These are phyloP conservation scores for Punica granatum DNA, from an alignment of 345 rosid species.

Conservation along the genomic window DNA sequence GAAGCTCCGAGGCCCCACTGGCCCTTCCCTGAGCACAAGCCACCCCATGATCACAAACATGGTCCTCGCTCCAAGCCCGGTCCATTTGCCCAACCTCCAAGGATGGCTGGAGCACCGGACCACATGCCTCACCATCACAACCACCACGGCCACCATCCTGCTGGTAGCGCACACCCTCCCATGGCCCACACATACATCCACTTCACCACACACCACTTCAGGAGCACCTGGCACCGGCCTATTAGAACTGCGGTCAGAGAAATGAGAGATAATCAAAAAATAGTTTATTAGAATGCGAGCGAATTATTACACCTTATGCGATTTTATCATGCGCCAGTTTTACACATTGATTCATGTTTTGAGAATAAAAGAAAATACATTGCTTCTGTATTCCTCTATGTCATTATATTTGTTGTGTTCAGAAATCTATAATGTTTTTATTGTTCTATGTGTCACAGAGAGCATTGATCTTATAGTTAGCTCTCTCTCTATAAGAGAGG, in stretches of 20 bases:
- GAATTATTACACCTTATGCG: neutral
- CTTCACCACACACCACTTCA: neutral
- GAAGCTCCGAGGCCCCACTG: slow-evolving; percentile 1
- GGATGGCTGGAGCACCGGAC: slow-evolving; percentile 3
- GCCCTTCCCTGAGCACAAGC: neutral
- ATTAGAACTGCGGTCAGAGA: neutral
- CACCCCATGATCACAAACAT: neutral
- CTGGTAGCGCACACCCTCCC: slow-evolving; percentile 5
- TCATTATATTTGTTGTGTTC: too few species aligned
- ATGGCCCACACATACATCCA: slow-evolving; percentile 3
- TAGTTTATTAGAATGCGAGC: neutral
- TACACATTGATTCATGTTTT: too few species aligned
- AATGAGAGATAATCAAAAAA: neutral
- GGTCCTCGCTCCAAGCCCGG: neutral
- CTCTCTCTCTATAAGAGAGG: too few species aligned
- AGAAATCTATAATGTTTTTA: too few species aligned
- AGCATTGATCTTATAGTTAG: too few species aligned
- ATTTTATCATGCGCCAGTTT: neutral
- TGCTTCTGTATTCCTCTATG: too few species aligned
- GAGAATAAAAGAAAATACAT: too few species aligned
- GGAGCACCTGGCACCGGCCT: slow-evolving; percentile 6
- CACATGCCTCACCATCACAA: slow-evolving; percentile 2
- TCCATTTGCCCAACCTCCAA: neutral
- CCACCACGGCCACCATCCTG: slow-evolving; percentile 9
- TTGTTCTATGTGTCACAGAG: too few species aligned